Evolutionary conservation across 805 yeast genomes (phyloP), one percentile per base, ranked within the genome.

Genomic region (Teunomyces barrocoloradensis): DNA sequence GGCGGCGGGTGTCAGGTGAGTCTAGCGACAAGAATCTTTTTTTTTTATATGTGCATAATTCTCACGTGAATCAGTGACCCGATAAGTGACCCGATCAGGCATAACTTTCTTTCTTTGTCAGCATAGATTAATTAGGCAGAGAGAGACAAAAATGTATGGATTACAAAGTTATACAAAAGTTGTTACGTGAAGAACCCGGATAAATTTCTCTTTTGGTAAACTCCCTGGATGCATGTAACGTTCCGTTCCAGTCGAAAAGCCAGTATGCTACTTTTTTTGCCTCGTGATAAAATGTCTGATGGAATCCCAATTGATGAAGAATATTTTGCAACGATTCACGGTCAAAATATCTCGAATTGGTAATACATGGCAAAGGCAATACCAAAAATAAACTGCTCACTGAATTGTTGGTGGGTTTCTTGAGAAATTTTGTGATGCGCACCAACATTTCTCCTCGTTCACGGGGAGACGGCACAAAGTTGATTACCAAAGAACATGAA

Each of bases 401-500:
- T 5, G 54, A 44, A 3, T 43, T 45, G 0, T 27, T 20, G 1
- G 49, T 45, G 3, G 78, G 72, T 3, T 59, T 59, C 33, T 65
- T 66, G 33, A 91, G 67, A 58, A 88, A 91, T 23, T 68, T 47
- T 3, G 79, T 67, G 7, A 89, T 78, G 46, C 86, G 61, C 30
- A 59, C 58, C 52, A 90, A 68, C 97, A 92, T 92, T 4, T 77
- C 78, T 2, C 97, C 97, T 45, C 99, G 68, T 11, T 68, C 78
- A 6, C 56, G 57, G 0, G 91, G 81, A 1, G 80, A 80, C 0
- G 96, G 88, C 1, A 92, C 97, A 66, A 88, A 92, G 61, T 92
- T 92, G 11, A 92, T 70, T 33, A 92, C 99, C 46, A 92, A 64
- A 0, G 96, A 89, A 52, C 96, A 85, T 6, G 96, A 88, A 0